phyloP scores from a whole-genome alignment of 2,329 filamentous ascomycete genomes.

The Ophidiomyces ophidiicola region DNA sequence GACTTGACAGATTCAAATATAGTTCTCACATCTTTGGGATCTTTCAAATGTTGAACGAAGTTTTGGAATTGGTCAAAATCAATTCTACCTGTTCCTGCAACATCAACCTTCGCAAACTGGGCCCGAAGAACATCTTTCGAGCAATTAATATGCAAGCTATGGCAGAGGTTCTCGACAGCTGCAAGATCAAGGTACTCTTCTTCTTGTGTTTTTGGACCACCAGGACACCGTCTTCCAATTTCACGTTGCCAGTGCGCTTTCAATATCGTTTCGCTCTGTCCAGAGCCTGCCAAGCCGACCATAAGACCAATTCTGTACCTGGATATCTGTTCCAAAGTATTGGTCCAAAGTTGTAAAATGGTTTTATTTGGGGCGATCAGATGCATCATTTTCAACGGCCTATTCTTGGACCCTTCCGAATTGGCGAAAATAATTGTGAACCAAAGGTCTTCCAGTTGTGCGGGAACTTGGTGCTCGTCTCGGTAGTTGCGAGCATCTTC shows the following conservation, averaged over 20 bases:
- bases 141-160: slow-evolving; percentile 83
- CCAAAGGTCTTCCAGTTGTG: slow-evolving; percentile 58
- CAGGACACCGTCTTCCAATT: slow-evolving; percentile 56
- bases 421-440: slow-evolving; percentile 83
- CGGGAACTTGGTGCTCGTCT: slow-evolving; percentile 62
- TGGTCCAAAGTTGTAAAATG: slow-evolving; percentile 67
- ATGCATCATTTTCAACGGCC: slow-evolving; percentile 65
- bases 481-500: slow-evolving; percentile 79
- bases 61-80: slow-evolving; percentile 70
- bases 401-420: slow-evolving; percentile 62
- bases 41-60: slow-evolving; percentile 73
- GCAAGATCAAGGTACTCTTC: slow-evolving; percentile 63
- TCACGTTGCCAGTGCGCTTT: slow-evolving; percentile 75
- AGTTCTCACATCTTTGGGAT: slow-evolving; percentile 64
- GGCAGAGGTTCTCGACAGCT: slow-evolving; percentile 72
- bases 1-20: slow-evolving; percentile 55
- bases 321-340: slow-evolving; percentile 70
- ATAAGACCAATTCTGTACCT: slow-evolving; percentile 81
- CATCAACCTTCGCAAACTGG: slow-evolving; percentile 63
- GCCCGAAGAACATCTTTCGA: slow-evolving; percentile 59
- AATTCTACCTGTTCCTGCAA: slow-evolving; percentile 51
- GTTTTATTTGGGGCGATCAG: slow-evolving; percentile 65
- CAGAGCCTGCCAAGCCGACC: slow-evolving; percentile 65
- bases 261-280: slow-evolving; percentile 68
- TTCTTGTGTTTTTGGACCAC: slow-evolving; percentile 34